Conservation (phyloP, 2,329 filamentous ascomycete species). For the Colletotrichum cordylinicola region DNA sequence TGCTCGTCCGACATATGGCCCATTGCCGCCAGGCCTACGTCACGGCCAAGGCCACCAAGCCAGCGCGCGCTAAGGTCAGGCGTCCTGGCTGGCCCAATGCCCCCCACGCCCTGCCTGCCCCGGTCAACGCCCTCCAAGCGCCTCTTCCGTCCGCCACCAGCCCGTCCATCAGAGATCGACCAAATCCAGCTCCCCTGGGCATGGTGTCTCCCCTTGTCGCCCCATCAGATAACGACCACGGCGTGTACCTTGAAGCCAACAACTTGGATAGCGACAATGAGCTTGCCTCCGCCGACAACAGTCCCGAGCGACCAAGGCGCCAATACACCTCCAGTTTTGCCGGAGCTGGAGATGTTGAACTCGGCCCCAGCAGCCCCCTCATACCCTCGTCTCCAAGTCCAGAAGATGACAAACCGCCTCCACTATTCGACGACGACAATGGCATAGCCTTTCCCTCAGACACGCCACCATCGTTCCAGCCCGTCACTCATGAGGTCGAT, state of each 20-base stretch:
- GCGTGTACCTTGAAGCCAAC: accelerated
- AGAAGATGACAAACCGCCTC: neutral
- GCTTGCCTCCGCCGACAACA: accelerated
- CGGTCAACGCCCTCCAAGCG: accelerated
- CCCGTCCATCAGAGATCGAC: accelerated
- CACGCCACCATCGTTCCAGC: neutral
- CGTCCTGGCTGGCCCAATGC: neutral
- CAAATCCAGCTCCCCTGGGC: neutral
- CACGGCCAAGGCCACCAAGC: neutral
- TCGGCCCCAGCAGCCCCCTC: neutral
- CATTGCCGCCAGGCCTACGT: too few relatives aligned
- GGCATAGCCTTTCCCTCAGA: neutral
- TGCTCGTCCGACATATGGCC: too few relatives aligned
- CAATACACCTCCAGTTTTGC: accelerated
- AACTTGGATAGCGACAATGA: neutral
- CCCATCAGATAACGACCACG: accelerated
- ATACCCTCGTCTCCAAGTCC: neutral
- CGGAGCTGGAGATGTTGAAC: accelerated
- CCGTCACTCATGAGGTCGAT: neutral
- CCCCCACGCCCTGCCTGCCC: neutral
- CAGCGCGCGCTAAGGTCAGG: neutral
- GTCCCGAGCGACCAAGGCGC: neutral
- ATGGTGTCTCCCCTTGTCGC: accelerated
- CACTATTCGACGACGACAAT: accelerated
- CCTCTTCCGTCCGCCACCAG: neutral